Percentiles rank a stretch among this genome's conserved stretches.
These are phyloP conservation scores for Centaurea solstitialis DNA, from an alignment of 129 eudicot species.

Conservation along the genomic window DNA sequence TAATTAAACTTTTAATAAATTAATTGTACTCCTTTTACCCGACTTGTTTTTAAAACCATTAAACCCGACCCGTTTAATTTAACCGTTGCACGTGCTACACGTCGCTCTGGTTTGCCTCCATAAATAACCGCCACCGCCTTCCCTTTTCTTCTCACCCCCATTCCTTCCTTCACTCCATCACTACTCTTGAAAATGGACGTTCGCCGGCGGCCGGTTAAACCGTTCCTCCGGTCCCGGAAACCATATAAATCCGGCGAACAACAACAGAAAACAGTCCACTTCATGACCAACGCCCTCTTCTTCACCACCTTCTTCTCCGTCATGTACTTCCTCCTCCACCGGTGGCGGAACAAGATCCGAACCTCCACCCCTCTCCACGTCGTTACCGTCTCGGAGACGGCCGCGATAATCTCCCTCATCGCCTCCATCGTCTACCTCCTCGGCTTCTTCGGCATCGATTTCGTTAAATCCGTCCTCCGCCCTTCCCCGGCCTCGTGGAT, in stretches of 20 bases:
- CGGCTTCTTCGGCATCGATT: conserved; percentile 58
- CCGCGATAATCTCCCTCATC: conserved; percentile 44
- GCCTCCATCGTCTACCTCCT: conserved; percentile 57
- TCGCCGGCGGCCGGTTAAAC: conserved; percentile 21
- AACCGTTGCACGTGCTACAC: conserved; percentile 9
- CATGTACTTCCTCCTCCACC: conserved; percentile 55
- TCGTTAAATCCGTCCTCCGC: conserved; percentile 45
- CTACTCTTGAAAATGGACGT: conserved; percentile 31
- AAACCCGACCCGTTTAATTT: not conserved
- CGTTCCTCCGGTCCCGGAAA: too few relatives aligned
- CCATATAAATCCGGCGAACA: conserved; percentile 38
- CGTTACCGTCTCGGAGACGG: conserved; percentile 48
- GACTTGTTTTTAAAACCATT: too few relatives aligned
- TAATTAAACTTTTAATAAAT: too few relatives aligned
- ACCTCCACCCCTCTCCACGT: conserved; percentile 58
- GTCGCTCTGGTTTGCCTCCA: not conserved
- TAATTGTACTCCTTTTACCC: too few relatives aligned
- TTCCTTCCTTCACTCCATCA: not conserved
- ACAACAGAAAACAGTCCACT: conserved; percentile 31
- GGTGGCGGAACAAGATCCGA: conserved; percentile 67
- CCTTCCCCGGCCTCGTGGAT: conserved; percentile 15
- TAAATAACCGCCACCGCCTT: conserved; percentile 11
- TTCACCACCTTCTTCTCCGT: conserved; percentile 60
- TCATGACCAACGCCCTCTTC: conserved; percentile 56
- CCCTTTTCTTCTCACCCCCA: conserved; percentile 17